Base-by-base conservation (phyloP, 768 basidiomycete genomes). In the Plicaturopsis crispa region DNA sequence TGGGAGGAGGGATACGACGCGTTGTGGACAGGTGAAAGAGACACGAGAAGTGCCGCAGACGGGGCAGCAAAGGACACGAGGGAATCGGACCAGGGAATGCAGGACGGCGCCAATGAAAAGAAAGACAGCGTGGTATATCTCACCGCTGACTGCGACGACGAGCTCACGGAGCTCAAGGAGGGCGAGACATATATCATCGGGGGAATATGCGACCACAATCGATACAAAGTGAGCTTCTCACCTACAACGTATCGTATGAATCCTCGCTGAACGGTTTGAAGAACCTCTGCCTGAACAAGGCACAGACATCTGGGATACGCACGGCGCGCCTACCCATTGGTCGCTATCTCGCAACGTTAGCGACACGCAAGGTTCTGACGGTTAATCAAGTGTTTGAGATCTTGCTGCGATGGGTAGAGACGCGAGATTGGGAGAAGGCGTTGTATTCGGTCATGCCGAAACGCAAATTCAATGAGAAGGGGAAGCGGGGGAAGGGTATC, bases 381-480 rank as follows among this genome's bases (percentile, higher is more conserved):
- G 92, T 99, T 38, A 98, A 99, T 59, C 96, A 97, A 62, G 84
- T 85, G 19, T 87, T 93, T 53, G 90, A 94, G 58, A 96, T 98
- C 47, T 67, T 99, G 40, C 59, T 92, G 14, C 78, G 81, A 48
- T 98, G 90, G 86, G 73, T 84, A n/a, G 85, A 89, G 53, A 78
- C 73, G 11, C 71, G 75, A 44, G 72, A 84, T 49, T 99, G 96
- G 96, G 78, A 85, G 53, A 59, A 76, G 40, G 88, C 96, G 0
- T 73, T 99, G 37, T 76, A 85, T 52, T 69, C 75, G n/a, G 87
- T 94, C 36, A 86, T 99, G 38, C 96, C 96, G 0, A 83, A 80
- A 51, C 72, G 96, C 38, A 99, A 99, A 60, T 90, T 94, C 48
- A 70, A 78, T 32, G 53, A 62, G 43, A 57, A 65, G 30, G 58